Evolutionary conservation across 176 grass and related monocot species (phyloP).

Genomic region (Juncus inflexus): DNA sequence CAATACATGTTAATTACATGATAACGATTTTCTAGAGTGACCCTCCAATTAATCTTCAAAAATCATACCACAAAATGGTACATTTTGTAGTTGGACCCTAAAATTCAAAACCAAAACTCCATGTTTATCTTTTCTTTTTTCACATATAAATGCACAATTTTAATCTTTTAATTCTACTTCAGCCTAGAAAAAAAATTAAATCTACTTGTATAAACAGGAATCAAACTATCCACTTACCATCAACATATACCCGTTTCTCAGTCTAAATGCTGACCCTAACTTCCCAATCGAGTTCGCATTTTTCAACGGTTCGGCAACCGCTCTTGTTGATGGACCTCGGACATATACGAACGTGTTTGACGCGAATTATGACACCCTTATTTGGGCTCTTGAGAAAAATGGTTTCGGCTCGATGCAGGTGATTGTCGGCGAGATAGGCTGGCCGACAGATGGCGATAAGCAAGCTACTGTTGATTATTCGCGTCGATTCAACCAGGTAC

Average conservation of each 20-base stretch:
- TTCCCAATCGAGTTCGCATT: constrained; percentile 87
- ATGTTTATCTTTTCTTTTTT: no score
- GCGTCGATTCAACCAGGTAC: constrained; percentile 63
- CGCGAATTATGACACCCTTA: constrained; percentile 95
- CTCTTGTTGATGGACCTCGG: constrained; percentile 46
- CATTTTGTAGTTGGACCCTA: no score
- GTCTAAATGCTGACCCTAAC: constrained; percentile 61
- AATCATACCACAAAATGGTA: no score
- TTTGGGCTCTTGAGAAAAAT: constrained; percentile 77
- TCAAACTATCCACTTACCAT: constrained; percentile 42
- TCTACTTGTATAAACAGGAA: constrained; percentile 10
- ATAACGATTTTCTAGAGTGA: no score
- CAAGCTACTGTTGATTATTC: constrained; percentile 49
- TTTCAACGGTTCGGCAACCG: constrained; percentile 47
- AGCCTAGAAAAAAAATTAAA: background rate
- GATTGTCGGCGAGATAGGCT: constrained; percentile 88
- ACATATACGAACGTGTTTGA: constrained; percentile 95
- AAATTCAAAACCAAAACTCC: no score
- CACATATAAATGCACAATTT: no score
- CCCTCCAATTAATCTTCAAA: no score
- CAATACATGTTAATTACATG: no score
- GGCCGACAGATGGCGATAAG: constrained; percentile 84
- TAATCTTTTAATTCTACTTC: no score
- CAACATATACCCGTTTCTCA: constrained; percentile 98
- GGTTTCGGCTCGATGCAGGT: constrained; percentile 62